Base-by-base conservation (phyloP, 768 basidiomycete genomes). In the Lanmaoa rubissima region DNA sequence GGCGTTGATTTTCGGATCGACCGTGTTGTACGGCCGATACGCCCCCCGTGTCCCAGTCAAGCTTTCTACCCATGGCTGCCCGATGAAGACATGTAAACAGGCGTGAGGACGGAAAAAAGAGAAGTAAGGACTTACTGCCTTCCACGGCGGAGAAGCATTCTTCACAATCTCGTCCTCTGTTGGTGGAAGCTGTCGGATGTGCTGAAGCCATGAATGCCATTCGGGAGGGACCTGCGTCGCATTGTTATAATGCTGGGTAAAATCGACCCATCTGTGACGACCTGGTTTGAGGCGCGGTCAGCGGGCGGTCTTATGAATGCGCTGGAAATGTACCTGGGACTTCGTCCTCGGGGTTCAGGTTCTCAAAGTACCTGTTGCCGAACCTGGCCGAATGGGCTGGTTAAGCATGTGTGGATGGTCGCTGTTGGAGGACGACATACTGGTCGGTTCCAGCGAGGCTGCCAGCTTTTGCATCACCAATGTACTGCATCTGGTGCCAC, bases 261-360 rank as follows among this genome's bases (percentile, higher is more conserved):
- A 93, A 76, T 98, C 96, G 42, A 98, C 86, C 96, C 96, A 98
- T 73, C 96, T 84, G 69, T 97, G 94, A 63, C 96, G 91, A 66
- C 95, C 94, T 92, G 70, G 13, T 45, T 24, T 2, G 13, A 16
- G 21, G 63, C 14, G 11, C 32, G 14, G 47, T 60, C 0, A 48
- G 39, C 35, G 49, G 21, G 19, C 17, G 10, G 11, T 3, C 5
- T 9, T 11, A 17, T 11, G 5, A 24, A 26, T 4, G 47, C 39
- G 32, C 10, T 24, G 12, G 19, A 12, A 12, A 74, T 82, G 39
- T 59, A 91, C 93, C 94, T 53, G 94, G 94, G 45, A 95, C 73
- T 70, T 98, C 94, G 64, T 96, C 90, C 61, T 87, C 82, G 31
- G 83, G 80, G 67, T 95, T 91, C 71, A 86, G 69, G 74, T 98